phyloP scores from a whole-genome alignment of 2,329 filamentous ascomycete species.

The Alternaria viburni region DNA sequence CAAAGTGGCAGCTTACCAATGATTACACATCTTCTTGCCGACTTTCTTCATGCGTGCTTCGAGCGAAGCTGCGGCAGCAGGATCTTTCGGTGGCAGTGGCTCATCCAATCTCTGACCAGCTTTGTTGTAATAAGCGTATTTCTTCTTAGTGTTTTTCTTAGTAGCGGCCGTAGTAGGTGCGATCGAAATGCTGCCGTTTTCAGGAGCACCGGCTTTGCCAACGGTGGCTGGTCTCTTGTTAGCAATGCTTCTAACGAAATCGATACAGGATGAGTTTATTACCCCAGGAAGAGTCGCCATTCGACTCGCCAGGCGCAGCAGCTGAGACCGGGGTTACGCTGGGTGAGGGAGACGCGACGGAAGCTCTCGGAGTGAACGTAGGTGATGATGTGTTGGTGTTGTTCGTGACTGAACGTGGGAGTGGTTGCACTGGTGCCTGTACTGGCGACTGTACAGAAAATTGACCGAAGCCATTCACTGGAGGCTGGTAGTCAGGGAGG shows the following conservation, averaged over 20 bases:
- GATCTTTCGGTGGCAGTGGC: slow-evolving; percentile 43
- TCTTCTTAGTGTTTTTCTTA: slow-evolving; percentile 34
- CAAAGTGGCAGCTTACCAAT: slow-evolving; percentile 18
- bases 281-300: slow-evolving; percentile 29
- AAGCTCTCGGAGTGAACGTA: slow-evolving; percentile 15
- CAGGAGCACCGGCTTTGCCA: slow-evolving; percentile 43
- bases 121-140: slow-evolving; percentile 52
- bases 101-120: slow-evolving; percentile 52
- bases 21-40: slow-evolving; percentile 45
- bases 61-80: slow-evolving; percentile 28
- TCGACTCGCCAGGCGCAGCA: slow-evolving; percentile 12
- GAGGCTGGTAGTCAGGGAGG: slow-evolving; percentile 42
- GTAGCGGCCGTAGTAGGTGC: slow-evolving; percentile 26
- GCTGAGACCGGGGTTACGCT: slow-evolving; percentile 29
- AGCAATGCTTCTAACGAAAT: not conserved
- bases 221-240: slow-evolving; percentile 50
- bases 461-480: slow-evolving; percentile 4
- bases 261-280: not conserved
- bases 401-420: slow-evolving; percentile 21
- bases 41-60: slow-evolving; percentile 39
- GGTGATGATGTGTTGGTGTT: slow-evolving; percentile 20
- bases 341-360: slow-evolving; percentile 20
- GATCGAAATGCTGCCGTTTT: slow-evolving; percentile 49
- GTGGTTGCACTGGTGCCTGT: slow-evolving; percentile 16
- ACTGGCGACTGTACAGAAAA: slow-evolving; percentile 9